phyloP scores from a whole-genome alignment of 139 green algal species.

The Micromonas pusilla region DNA sequence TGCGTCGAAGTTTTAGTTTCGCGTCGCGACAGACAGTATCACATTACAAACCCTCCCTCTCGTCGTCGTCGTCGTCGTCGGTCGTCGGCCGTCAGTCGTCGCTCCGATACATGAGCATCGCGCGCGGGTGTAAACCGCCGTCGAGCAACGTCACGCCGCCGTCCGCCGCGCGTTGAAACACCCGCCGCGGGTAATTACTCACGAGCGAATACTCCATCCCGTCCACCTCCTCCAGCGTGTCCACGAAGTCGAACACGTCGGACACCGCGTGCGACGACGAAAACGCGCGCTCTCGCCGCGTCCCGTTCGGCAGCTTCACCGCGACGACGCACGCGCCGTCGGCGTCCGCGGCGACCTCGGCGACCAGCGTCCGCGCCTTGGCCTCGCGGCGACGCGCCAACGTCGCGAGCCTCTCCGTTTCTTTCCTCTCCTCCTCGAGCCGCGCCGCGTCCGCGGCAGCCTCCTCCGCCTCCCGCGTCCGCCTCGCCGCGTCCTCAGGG shows the following conservation, averaged over 20 bases:
- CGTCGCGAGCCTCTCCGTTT: neutral
- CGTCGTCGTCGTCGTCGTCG: neutral
- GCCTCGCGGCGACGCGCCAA: neutral
- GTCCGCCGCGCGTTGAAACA: neutral
- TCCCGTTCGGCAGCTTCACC: slow-evolving; percentile 3
- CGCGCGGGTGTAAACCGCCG: neutral
- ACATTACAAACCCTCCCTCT: too few relatives aligned
- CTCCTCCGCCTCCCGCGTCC: too few relatives aligned
- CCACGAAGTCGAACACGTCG: slow-evolving; percentile 21
- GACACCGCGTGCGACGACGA: neutral
- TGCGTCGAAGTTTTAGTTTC: too few relatives aligned
- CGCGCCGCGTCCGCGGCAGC: neutral
- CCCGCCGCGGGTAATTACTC: neutral
- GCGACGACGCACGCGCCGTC: slow-evolving; percentile 4
- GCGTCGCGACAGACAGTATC: too few relatives aligned
- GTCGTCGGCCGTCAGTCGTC: neutral
- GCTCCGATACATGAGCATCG: neutral
- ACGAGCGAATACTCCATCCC: slow-evolving; percentile 11
- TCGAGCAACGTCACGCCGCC: neutral
- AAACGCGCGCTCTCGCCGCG: neutral
- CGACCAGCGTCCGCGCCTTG: neutral
- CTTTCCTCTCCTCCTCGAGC: slow-evolving; percentile 10
- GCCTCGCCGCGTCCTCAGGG: too few relatives aligned
- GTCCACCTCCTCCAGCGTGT: slow-evolving; percentile 1
- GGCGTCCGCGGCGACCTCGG: neutral